Evolutionary conservation across 1,139 yeast species (phyloP), one percentile per base, ranked within the genome.

Genomic region (Geotrichum aggregatum): DNA sequence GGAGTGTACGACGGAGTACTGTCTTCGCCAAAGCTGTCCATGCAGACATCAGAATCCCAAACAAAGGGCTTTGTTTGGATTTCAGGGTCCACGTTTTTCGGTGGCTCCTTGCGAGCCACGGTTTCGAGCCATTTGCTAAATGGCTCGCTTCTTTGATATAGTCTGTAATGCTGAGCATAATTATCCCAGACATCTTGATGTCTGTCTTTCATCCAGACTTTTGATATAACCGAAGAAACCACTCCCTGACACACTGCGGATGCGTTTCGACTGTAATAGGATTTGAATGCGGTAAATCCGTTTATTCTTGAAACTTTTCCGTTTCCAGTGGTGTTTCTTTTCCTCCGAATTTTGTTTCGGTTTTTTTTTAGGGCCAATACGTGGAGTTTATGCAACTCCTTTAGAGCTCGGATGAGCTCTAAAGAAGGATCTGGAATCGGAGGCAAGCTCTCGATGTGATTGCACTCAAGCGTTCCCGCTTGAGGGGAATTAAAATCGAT

Each of bases 251-350:
- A 36, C 2, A 52, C 52, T 2, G 52, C 36, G 5, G 44, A 19
- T 14, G 45, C 44, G 13, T 33, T 26, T 35, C 44, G 19, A 36
- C 48, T 47, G 24, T 52, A 48, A 30, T 34, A 52, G 10, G 54
- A 52, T 40, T 52, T 52, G 40, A 44, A 52, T 13, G 54, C 54
- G 11, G 54, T 52, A 14, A 48, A 52, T 5, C 54, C 54, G 24
- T 52, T 48, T 6, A 52, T 44, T 28, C 44, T 47, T 11, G 54
- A 52, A 3, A 39, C 31, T 40, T 47, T 52, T n/a, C 21, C 22
- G 10, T 18, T 3, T 2, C 22, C 10, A 10, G 30, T n/a, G 3
- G 31, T 10, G 6, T 13, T 13, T 14, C 34, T 41, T 28, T 34
- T 34, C 31, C 44, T 22, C 22, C 40, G 26, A 4, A 31, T n/a